Evolutionary conservation across 768 basidiomycete genomes (phyloP), one percentile per base, ranked within the genome.

Genomic region (Solioccasus polychromus): DNA sequence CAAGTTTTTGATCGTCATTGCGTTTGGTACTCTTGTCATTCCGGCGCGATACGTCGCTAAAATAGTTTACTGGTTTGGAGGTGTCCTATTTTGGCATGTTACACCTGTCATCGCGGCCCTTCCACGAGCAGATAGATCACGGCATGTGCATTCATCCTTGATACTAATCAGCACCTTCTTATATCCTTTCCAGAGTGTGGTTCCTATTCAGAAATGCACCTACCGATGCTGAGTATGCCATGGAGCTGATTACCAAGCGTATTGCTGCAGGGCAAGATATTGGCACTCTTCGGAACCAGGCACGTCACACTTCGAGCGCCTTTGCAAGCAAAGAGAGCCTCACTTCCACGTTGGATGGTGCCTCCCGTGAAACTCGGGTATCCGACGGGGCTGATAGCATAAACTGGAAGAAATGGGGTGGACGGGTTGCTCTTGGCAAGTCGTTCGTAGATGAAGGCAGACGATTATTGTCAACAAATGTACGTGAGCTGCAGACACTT

Each of bases 151-250:
- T 35, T 24, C 34, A 14, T 37, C 36, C 49, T 31, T 2, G 19
- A 32, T 5, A n/a, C 30, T n/a, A n/a, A 22, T 32, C 23, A 18
- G 11, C 15, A 30, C 19, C 12, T 35, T 52, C 32, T 53, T 19
- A 35, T 23, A 34, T 35, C 15, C 17, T 44, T 42, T 44, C 7
- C 35, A 83, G 79, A 31, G 40, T 80, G 11, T 75, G 78, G 18
- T 64, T 70, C 7, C 64, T 70, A 3, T 71, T 85, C 39, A 49
- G 55, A 29, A 74, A 80, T 48, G 76, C 75, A 10, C 83, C 85
- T 0, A 86, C 82, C 4, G 83, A 87, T 52, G 74, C 78, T 4
- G 82, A 86, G 38, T 81, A 82, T 54, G 83, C 85, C 2, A 85
- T 85, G 79, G 74, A 82, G 29, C 59, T 86, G 10, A 84, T 86